Evolutionary conservation across 176 grass and related monocot genomes (phyloP).

Genomic region (Rhynchospora breviuscula): DNA sequence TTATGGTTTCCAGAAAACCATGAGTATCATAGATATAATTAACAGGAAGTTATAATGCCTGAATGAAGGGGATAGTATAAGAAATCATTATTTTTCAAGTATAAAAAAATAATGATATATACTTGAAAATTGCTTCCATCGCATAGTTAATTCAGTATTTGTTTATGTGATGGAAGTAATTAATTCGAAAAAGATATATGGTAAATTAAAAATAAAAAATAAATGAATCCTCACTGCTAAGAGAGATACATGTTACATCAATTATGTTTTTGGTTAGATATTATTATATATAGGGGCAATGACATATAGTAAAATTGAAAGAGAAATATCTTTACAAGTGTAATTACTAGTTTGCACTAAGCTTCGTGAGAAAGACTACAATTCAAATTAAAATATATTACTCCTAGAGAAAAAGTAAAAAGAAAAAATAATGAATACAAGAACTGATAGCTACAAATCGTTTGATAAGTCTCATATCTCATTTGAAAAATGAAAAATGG

Average conservation of each 20-base stretch:
- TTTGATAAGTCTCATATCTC: neutral
- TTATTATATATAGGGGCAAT: neutral
- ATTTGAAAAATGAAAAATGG: neutral
- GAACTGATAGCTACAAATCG: neutral
- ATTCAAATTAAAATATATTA: neutral
- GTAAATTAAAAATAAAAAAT: neutral
- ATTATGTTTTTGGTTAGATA: neutral
- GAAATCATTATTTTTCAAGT: neutral
- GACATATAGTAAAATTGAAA: neutral
- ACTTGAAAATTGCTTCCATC: no score
- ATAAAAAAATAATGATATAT: neutral
- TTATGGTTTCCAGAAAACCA: no score
- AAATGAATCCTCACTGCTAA: neutral
- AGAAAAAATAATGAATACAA: neutral
- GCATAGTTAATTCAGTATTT: neutral
- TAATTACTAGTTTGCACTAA: neutral
- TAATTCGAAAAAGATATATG: neutral
- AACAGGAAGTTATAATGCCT: neutral
- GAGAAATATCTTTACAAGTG: neutral
- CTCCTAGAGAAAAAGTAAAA: neutral
- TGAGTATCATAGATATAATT: neutral
- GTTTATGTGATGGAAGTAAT: neutral
- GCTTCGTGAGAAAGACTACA: neutral
- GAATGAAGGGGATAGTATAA: neutral
- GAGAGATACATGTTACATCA: neutral